A percentile compares a stretch with the other conserved stretches of the same genome.
Evolutionary conservation across 345 rosid genomes (phyloP).

Genomic region (Cardamine chenopodiifolia): DNA sequence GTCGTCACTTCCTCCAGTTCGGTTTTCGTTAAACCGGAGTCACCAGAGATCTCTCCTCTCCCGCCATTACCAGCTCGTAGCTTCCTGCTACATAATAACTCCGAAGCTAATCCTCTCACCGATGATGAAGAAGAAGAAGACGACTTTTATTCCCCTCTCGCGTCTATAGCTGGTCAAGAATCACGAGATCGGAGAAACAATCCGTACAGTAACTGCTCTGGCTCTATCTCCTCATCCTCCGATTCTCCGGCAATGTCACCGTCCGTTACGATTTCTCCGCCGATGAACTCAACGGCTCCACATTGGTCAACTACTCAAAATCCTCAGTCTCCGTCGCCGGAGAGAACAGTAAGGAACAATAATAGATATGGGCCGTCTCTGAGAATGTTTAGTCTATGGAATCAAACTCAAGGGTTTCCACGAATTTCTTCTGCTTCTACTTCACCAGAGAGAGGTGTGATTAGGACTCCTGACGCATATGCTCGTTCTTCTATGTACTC

Average conservation of each 20-base stretch:
- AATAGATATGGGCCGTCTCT: conserved; percentile 41
- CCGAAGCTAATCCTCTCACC: conserved; percentile 47
- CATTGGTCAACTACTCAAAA: conserved; percentile 34
- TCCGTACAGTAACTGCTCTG: conserved; percentile 55
- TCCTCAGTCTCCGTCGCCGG: conserved; percentile 42
- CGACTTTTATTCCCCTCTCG: conserved; percentile 90
- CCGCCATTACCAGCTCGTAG: conserved; percentile 77
- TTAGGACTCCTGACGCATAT: conserved; percentile 34
- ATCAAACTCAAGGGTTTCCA: conserved; percentile 35
- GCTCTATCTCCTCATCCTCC: conserved; percentile 58
- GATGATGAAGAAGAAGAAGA: conserved; percentile 45
- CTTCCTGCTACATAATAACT: conserved; percentile 48
- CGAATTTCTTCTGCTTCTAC: conserved; percentile 54
- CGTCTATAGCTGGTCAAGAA: conserved; percentile 65
- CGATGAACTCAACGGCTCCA: conserved; percentile 49
- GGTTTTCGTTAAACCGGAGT: conserved; percentile 61
- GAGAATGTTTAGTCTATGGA: conserved; percentile 43
- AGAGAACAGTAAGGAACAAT: conserved; percentile 30
- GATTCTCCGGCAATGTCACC: conserved; percentile 72
- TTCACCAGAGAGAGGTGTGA: conserved; percentile 55
- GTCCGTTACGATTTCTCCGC: conserved; percentile 69
- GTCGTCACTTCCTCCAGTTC: conserved; percentile 46
- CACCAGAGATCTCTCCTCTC: conserved; percentile 91
- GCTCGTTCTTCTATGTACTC: conserved; percentile 47
- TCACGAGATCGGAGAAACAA: conserved; percentile 45